Evolutionary conservation across 2,329 filamentous ascomycete genomes (phyloP).

Genomic region (Trichoderma citrinoviride): DNA sequence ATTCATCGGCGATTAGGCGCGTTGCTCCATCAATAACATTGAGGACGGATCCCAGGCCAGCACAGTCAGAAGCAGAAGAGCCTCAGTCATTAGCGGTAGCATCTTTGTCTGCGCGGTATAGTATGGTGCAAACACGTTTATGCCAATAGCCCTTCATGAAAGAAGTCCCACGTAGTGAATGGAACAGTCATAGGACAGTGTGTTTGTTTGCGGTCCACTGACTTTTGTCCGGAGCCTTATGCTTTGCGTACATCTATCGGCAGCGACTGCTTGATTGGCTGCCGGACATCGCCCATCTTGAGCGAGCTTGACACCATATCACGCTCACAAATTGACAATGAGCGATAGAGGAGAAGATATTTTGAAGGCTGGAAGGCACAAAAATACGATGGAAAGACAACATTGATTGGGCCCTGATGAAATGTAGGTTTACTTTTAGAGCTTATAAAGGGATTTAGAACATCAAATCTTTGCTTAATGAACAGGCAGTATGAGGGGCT

Average conservation of each 20-base stretch:
- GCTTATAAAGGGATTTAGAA: neutral
- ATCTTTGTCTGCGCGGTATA: conserved; percentile 60
- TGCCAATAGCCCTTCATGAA: conserved; percentile 49
- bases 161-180: conserved; percentile 52
- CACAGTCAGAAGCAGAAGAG: conserved; percentile 52
- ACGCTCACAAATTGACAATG: neutral
- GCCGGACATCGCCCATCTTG: neutral
- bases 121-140: conserved; percentile 67
- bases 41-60: conserved; percentile 48
- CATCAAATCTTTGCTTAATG: neutral
- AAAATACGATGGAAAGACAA: neutral
- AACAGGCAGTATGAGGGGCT: neutral
- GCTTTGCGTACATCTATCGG: conserved; percentile 46
- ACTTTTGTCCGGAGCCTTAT: conserved; percentile 44
- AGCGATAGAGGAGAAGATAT: neutral
- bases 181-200: conserved; percentile 62
- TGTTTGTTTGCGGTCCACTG: conserved; percentile 65
- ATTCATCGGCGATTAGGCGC: conserved; percentile 57
- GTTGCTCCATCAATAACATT: conserved; percentile 65
- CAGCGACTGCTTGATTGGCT: conserved; percentile 35
- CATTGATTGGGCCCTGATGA: neutral
- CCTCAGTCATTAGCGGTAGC: conserved; percentile 47
- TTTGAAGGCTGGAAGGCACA: neutral
- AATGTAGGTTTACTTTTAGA: neutral
- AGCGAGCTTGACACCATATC: neutral